Percentiles rank a stretch among this genome's conserved stretches.
Evolutionary conservation across 2,329 filamentous ascomycete genomes (phyloP).

Genomic region (Ophiostoma montium): DNA sequence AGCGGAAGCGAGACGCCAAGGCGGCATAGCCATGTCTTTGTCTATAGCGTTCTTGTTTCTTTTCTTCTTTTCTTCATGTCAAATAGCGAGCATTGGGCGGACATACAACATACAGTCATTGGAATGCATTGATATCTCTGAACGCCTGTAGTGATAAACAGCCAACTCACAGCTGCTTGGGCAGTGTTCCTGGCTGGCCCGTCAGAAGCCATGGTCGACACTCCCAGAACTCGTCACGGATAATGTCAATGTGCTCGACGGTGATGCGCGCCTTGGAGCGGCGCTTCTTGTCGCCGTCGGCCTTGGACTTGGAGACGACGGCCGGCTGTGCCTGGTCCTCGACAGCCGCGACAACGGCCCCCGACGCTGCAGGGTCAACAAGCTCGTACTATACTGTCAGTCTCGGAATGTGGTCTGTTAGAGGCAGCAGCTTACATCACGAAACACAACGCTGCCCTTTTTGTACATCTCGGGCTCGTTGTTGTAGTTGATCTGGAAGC

Average conservation of each 20-base stretch:
- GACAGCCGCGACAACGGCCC: constrained; percentile 30
- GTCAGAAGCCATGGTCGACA: constrained; percentile 71
- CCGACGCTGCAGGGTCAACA: constrained; percentile 41
- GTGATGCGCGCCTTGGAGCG: constrained; percentile 67
- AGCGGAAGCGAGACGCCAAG: not conserved
- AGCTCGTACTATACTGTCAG: constrained; percentile 47
- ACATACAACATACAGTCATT: not conserved
- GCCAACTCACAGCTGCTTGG: constrained; percentile 31
- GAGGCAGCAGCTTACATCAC: constrained; percentile 44
- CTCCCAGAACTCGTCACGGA: constrained; percentile 91
- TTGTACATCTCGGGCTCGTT: constrained; percentile 85
- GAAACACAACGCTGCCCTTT: constrained; percentile 83
- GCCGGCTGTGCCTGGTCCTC: constrained; percentile 37
- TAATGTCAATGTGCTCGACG: constrained; percentile 81
- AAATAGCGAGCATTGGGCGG: constrained; percentile 2
- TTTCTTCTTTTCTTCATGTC: not conserved
- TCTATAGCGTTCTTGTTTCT: not conserved
- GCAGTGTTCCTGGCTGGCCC: constrained; percentile 56
- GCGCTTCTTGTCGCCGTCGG: constrained; percentile 70
- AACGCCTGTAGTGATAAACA: no score
- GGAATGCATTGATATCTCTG: no score
- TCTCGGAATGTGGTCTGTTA: no score
- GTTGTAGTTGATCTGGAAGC: constrained; percentile 93
- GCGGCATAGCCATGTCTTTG: not conserved
- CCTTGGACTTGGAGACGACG: constrained; percentile 60